Conservation (phyloP, 352 stramenopile species). For the Globisporangium echinulatum region DNA sequence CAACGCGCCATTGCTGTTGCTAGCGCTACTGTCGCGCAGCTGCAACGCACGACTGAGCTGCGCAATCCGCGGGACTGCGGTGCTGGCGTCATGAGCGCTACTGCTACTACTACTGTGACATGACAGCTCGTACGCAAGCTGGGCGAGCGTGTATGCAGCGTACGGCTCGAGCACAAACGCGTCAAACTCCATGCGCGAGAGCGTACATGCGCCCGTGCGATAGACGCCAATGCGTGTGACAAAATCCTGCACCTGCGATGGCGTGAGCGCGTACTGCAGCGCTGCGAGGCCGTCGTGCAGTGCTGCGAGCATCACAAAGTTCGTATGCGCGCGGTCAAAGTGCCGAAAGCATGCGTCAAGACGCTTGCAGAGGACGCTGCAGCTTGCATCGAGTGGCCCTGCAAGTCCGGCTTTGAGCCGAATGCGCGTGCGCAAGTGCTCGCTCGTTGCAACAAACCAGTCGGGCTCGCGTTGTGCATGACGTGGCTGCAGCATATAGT, state of each 20-base stretch:
- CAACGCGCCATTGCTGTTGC: conserved; percentile 27
- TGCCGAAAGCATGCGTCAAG: conserved; percentile 56
- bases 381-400: conserved; percentile 22
- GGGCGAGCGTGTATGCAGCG: conserved; percentile 22
- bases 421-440: conserved; percentile 41
- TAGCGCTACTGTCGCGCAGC: conserved; percentile 17
- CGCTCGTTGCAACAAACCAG: conserved; percentile 23
- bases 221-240: conserved; percentile 39
- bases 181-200: conserved; percentile 79
- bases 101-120: neutral
- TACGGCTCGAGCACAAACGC: conserved; percentile 64
- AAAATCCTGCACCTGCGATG: conserved; percentile 29
- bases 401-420: conserved; percentile 24
- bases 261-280: conserved; percentile 34
- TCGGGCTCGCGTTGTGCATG: conserved; percentile 1
- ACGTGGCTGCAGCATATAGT: conserved; percentile 8
- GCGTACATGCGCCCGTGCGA: conserved; percentile 19
- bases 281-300: conserved; percentile 31
- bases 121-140: conserved; percentile 25
- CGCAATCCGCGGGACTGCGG: conserved; percentile 32
- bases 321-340: conserved; percentile 52
- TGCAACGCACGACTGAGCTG: conserved; percentile 42
- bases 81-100: conserved; percentile 6
- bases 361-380: conserved; percentile 18
- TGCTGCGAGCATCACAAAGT: conserved; percentile 34